phyloP scores from a whole-genome alignment of 495 filamentous ascomycete species.

The Penicillium chermesinum region DNA sequence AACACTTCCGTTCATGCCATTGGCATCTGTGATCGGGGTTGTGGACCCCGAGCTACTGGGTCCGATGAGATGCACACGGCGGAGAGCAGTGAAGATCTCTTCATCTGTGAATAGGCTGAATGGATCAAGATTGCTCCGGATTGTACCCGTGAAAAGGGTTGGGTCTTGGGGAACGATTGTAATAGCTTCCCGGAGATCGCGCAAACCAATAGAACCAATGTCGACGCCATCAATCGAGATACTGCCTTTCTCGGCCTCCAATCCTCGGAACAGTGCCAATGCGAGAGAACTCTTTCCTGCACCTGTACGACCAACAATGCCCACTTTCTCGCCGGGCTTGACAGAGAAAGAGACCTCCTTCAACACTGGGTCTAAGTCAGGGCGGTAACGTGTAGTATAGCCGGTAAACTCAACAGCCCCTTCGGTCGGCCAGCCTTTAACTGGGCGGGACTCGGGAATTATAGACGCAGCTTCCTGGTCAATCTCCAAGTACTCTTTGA shows the following conservation, averaged over 20 bases:
- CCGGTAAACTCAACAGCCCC: slow-evolving; percentile 81
- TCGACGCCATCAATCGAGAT: slow-evolving; percentile 90
- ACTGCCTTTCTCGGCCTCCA: slow-evolving; percentile 86
- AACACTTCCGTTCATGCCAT: slow-evolving; percentile 36
- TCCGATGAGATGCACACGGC: slow-evolving; percentile 85
- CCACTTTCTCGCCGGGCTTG: slow-evolving; percentile 82
- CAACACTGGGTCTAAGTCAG: slow-evolving; percentile 81
- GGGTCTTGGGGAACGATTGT: slow-evolving; percentile 99
- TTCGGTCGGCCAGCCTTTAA: slow-evolving; percentile 75
- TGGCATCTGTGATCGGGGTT: slow-evolving; percentile 37
- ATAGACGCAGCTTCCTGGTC: slow-evolving; percentile 85
- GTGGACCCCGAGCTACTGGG: slow-evolving; percentile 45
- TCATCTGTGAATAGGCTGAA: slow-evolving; percentile 89
- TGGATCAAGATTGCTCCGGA: slow-evolving; percentile 92
- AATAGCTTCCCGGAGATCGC: slow-evolving; percentile 86
- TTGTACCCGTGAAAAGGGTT: slow-evolving; percentile 93
- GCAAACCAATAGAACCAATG: slow-evolving; percentile 80
- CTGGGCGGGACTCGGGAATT: slow-evolving; percentile 72
- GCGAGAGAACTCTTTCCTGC: slow-evolving; percentile 97
- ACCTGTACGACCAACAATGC: slow-evolving; percentile 93
- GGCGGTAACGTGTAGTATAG: slow-evolving; percentile 85
- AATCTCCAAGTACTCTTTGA: slow-evolving; percentile 94
- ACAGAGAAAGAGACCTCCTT: slow-evolving; percentile 83
- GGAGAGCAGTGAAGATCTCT: slow-evolving; percentile 81
- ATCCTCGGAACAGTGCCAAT: slow-evolving; percentile 90